phyloP scores from a whole-genome alignment of 805 yeast genomes.

The Candida morakotiae region DNA sequence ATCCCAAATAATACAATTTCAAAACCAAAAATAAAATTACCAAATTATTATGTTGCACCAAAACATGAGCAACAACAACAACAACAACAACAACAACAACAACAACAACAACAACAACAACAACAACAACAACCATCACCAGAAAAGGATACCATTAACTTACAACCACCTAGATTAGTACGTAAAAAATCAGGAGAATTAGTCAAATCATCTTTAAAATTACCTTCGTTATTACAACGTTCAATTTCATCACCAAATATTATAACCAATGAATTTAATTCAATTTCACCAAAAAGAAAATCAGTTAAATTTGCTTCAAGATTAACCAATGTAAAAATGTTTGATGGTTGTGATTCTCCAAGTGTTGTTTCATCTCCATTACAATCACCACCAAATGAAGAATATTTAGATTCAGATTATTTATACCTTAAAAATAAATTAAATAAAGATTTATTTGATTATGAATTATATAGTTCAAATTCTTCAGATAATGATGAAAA shows the following conservation, averaged over 20 bases:
- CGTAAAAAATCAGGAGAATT: constrained; percentile 85
- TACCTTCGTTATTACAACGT: constrained; percentile 24
- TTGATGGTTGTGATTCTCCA: constrained; percentile 59
- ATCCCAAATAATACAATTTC: neutral
- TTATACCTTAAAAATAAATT: constrained; percentile 13
- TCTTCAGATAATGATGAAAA: constrained; percentile 20
- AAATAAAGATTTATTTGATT: constrained; percentile 23
- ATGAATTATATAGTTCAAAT: constrained; percentile 15
- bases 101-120: constrained; percentile 2
- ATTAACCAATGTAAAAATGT: constrained; percentile 59
- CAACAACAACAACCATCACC: neutral
- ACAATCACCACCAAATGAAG: constrained; percentile 23
- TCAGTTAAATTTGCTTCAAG: constrained; percentile 63
- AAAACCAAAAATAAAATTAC: constrained; percentile 5
- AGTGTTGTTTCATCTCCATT: constrained; percentile 58
- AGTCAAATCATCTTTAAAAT: constrained; percentile 70
- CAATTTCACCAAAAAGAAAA: constrained; percentile 23
- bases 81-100: constrained; percentile 2
- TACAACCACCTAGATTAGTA: constrained; percentile 33
- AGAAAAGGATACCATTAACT: constrained; percentile 3
- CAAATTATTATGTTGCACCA: constrained; percentile 9
- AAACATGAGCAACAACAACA: constrained; percentile 4
- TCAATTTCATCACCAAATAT: constrained; percentile 22
- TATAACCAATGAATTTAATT: constrained; percentile 8
- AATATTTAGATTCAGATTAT: constrained; percentile 11